phyloP scores from a whole-genome alignment of 2,329 filamentous ascomycete species.

The Arthroderma sp. region DNA sequence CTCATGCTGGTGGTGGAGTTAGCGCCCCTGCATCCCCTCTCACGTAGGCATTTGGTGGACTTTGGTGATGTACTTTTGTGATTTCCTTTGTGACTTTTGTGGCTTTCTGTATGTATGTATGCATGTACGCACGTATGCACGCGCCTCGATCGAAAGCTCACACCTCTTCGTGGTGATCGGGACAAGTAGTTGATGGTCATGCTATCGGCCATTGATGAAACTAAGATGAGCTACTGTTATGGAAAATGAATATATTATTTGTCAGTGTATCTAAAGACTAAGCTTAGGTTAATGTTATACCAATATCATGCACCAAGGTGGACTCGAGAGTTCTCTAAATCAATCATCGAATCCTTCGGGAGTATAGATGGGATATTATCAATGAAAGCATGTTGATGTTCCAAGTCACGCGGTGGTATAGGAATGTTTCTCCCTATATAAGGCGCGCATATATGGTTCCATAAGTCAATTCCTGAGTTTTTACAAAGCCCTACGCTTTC shows the following conservation, averaged over 20 bases:
- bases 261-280: too few species aligned
- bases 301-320: too few species aligned
- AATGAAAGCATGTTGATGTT: background rate
- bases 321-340: background rate
- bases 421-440: background rate
- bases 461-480: background rate
- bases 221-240: background rate
- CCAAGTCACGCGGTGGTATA: background rate
- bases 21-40: too few species aligned
- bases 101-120: background rate
- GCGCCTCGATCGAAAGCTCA: background rate
- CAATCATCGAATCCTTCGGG: background rate
- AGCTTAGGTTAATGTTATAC: too few species aligned
- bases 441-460: background rate
- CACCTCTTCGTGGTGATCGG: conserved; percentile 1
- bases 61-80: background rate
- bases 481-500: background rate
- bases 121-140: background rate
- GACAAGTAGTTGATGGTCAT: background rate
- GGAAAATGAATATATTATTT: too few species aligned
- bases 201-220: background rate
- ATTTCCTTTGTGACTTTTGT: background rate
- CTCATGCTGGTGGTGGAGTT: too few species aligned
- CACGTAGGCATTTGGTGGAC: too few species aligned
- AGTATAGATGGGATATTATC: background rate